phyloP scores from a whole-genome alignment of 2,329 filamentous ascomycete genomes.

The Alternaria novae-zelandiae region DNA sequence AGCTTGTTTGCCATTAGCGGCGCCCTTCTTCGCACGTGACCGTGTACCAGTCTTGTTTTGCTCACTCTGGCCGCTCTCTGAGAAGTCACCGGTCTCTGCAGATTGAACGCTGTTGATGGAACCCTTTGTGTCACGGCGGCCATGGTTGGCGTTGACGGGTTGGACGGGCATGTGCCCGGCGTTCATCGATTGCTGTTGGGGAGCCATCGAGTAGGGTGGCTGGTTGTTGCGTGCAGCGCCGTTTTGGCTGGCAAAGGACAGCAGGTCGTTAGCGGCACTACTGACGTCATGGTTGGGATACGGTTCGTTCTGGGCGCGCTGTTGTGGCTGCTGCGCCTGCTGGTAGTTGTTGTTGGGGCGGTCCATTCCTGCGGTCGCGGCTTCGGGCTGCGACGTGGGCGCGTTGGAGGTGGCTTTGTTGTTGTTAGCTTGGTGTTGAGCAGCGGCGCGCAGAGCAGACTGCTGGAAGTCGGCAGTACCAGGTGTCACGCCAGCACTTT shows the following conservation, averaged over 20 bases:
- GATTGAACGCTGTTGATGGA: conserved; percentile 65
- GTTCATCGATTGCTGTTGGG: conserved; percentile 47
- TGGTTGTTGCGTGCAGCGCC: conserved; percentile 62
- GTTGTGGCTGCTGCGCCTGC: conserved; percentile 48
- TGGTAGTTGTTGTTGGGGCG: conserved; percentile 63
- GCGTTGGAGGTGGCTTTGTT: conserved; percentile 51
- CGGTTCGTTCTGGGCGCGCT: conserved; percentile 61
- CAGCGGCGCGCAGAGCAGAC: conserved; percentile 82
- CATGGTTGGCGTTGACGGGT: conserved; percentile 58
- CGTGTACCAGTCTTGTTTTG: conserved; percentile 65
- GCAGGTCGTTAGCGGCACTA: conserved; percentile 92
- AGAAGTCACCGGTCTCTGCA: conserved; percentile 67
- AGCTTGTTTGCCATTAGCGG: conserved; percentile 43
- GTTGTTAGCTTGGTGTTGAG: conserved; percentile 47
- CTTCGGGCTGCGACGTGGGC: conserved; percentile 54
- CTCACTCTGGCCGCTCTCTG: conserved; percentile 72
- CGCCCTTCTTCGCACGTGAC: conserved; percentile 46
- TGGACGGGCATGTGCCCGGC: conserved; percentile 56
- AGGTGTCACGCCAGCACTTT: conserved; percentile 84
- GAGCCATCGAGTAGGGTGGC: conserved; percentile 57
- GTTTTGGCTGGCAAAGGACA: conserved; percentile 79
- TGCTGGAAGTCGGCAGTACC: conserved; percentile 93
- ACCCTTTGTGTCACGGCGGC: conserved; percentile 56
- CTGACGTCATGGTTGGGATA: conserved; percentile 90
- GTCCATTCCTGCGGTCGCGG: conserved; percentile 54